Base-by-base conservation (phyloP, 2,329 filamentous ascomycete genomes). In the Monascus ruber region DNA sequence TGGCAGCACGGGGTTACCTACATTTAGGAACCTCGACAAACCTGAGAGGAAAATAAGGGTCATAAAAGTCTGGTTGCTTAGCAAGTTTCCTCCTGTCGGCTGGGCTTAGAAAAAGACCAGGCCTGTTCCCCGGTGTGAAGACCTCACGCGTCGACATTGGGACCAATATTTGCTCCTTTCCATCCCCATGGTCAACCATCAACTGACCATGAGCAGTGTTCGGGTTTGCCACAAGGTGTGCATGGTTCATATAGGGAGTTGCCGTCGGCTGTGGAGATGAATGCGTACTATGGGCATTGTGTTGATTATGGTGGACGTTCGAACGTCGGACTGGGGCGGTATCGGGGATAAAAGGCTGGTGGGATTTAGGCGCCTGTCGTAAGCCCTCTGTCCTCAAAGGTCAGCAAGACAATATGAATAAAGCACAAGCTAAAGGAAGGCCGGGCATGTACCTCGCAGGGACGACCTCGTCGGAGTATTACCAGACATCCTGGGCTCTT, bases 111-210 rank as follows among this genome's bases (percentile, higher is more conserved):
- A 63, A 66, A 7, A 63, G 42, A n/a, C 51, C 53, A 4, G 63
- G 63, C 34, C 61, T 56, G 39, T 68, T 67, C 26, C 62, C 60
- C 28, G 65, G 65, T 2, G 65, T 69, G 17, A 54, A 48, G 26
- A 67, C 61, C 34, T 64, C 62, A 17, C 62, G 59, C 26, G 56
- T 59, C 6, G 59, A 61, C 51, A 66, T 59, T 3, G 62, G 61
- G 28, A 64, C 49, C 36, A 53, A 48, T 28, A 43, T 54, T 26
- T 57, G 59, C n/a, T 58, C 56, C 37, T 54, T 60, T 24, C 59
- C 61, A 37, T 65, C 61, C 50, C 62, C 65, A 34, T 47, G 55
- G 24, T 63, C 59, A 24, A 58, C 47, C 4, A 46, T 37, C 32
- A 55, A 17, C 3, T 17, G 17, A 17, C 17, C 53, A 31, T 56